A percentile compares a stretch with the other conserved stretches of the same genome.
Conservation (phyloP, 441 rosid genomes). For the Pelargonium cotyledonis region DNA sequence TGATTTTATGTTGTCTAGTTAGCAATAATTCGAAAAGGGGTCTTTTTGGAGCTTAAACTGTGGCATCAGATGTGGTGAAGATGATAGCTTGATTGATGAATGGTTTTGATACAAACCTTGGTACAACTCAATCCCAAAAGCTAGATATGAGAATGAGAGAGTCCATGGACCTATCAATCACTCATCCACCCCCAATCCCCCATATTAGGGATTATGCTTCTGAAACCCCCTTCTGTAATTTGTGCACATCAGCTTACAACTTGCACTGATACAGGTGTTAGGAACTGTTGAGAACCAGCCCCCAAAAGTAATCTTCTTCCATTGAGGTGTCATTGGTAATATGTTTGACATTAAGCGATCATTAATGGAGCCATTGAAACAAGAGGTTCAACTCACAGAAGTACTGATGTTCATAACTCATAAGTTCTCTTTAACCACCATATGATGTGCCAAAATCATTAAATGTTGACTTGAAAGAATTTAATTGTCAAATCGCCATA, state of each 20-base stretch:
- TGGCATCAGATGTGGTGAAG: not conserved
- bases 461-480: not conserved
- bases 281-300: not conserved
- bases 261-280: not conserved
- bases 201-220: not conserved
- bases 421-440: not conserved
- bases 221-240: not conserved
- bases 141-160: not conserved
- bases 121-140: not conserved
- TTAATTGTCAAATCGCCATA: not conserved
- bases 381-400: not conserved
- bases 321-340: not conserved
- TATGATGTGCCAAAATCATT: not conserved
- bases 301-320: not conserved
- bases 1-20: not conserved
- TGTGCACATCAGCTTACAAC: too few species aligned
- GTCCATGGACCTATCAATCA: not conserved
- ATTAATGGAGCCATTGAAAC: not conserved
- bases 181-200: too few species aligned
- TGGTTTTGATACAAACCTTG: not conserved
- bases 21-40: not conserved
- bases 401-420: not conserved
- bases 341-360: not conserved
- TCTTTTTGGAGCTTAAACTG: not conserved
- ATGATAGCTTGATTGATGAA: not conserved